Percentiles rank a stretch among this genome's conserved stretches.
Evolutionary conservation across 2,329 filamentous ascomycete genomes (phyloP).

Genomic region (Hymenoscyphus linearis): DNA sequence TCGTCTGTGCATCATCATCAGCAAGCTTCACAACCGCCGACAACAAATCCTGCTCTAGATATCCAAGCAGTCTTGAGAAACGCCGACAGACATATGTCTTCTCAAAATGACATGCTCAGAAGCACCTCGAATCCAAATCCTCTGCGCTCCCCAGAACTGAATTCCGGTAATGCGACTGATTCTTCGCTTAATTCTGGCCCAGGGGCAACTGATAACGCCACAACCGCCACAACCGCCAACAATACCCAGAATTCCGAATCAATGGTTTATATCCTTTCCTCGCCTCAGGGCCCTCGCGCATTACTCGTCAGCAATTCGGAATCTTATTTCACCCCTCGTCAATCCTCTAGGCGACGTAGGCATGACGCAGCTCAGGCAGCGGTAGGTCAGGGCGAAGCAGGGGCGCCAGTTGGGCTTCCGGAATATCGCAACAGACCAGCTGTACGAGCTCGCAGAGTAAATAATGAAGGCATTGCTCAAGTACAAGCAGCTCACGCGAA

Average conservation of each 20-base stretch:
- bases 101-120: constrained; percentile 22
- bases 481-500: constrained; percentile 23
- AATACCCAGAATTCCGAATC: constrained; percentile 29
- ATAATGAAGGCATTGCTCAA: constrained; percentile 4
- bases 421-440: constrained; percentile 26
- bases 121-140: constrained; percentile 19
- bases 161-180: neutral
- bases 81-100: constrained; percentile 21
- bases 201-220: constrained; percentile 17
- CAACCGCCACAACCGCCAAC: constrained; percentile 13
- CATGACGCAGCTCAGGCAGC: constrained; percentile 5
- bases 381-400: constrained; percentile 7
- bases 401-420: constrained; percentile 15
- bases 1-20: constrained; percentile 9
- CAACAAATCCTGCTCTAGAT: constrained; percentile 21
- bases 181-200: constrained; percentile 16
- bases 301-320: constrained; percentile 50
- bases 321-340: constrained; percentile 46
- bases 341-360: constrained; percentile 17
- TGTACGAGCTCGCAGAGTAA: constrained; percentile 7
- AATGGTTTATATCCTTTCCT: constrained; percentile 56
- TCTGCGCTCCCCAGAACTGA: neutral
- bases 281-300: constrained; percentile 53
- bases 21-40: constrained; percentile 5
- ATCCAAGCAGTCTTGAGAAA: constrained; percentile 25